phyloP scores from a whole-genome alignment of 1,284 basidiomycete species.

The Ceratorhiza oryzae-sativae region DNA sequence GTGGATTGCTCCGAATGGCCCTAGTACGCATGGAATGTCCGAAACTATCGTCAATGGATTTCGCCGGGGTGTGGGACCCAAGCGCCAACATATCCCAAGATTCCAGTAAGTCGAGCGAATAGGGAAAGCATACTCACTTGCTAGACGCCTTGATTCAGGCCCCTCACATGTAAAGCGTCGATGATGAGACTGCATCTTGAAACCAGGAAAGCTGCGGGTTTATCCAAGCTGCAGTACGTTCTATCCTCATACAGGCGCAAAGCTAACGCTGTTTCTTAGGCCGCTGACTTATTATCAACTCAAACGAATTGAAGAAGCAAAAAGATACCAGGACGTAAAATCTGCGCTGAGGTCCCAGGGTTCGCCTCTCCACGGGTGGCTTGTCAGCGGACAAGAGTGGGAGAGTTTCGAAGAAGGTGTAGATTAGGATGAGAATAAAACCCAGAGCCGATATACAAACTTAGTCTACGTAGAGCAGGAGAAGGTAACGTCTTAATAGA shows the following conservation, averaged over 20 bases:
- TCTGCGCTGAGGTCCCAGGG: constrained; percentile 53
- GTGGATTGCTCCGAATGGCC: constrained; percentile 61
- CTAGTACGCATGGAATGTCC: constrained; percentile 53
- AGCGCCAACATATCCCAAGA: constrained; percentile 66
- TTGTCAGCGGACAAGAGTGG: constrained; percentile 59
- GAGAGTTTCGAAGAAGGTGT: constrained; percentile 57
- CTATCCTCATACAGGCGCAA: background rate
- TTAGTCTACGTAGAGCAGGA: background rate
- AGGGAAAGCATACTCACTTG: background rate
- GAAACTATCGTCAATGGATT: constrained; percentile 34
- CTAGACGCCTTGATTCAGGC: constrained; percentile 51
- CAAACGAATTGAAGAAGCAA: constrained; percentile 50
- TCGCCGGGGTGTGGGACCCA: constrained; percentile 75
- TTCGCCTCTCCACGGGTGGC: constrained; percentile 67
- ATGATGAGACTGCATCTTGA: constrained; percentile 55
- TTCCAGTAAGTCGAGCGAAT: constrained; percentile 59
- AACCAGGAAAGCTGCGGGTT: background rate
- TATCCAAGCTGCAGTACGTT: background rate
- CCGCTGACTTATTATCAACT: constrained; percentile 51
- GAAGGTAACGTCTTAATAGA: background rate
- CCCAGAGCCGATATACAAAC: constrained; percentile 25
- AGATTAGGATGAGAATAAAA: constrained; percentile 27
- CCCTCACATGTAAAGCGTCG: constrained; percentile 59
- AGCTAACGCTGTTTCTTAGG: constrained; percentile 10
- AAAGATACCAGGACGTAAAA: constrained; percentile 61